These are phyloP conservation scores for Raffaelea deltoideospora DNA, from an alignment of 2,329 filamentous ascomycete genomes.

Conservation along the genomic window DNA sequence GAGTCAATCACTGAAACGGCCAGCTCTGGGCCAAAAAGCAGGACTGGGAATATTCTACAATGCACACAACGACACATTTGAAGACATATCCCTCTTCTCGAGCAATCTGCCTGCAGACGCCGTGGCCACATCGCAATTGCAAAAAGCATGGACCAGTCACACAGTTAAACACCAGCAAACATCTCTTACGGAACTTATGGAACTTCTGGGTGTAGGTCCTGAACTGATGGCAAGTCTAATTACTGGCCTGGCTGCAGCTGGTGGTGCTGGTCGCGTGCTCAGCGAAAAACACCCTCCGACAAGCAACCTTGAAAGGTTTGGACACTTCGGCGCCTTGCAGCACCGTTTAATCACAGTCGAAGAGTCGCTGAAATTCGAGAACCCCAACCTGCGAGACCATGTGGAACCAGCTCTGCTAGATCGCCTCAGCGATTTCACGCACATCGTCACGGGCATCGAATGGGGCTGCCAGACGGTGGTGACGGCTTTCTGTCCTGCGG, in stretches of 20 bases:
- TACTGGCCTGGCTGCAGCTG: slow-evolving; percentile 1
- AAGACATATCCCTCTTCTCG: slow-evolving; percentile 1
- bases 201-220: background rate
- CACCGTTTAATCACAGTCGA: background rate
- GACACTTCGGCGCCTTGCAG: background rate
- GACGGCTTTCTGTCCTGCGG: background rate
- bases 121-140: background rate
- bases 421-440: background rate
- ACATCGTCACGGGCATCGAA: slow-evolving; percentile 1
- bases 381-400: background rate
- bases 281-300: background rate
- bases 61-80: slow-evolving; percentile 5
- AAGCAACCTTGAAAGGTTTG: background rate
- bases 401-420: background rate
- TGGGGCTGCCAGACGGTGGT: slow-evolving; percentile 3
- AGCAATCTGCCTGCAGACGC: background rate
- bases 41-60: slow-evolving; percentile 4
- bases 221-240: slow-evolving; percentile 1
- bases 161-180: background rate
- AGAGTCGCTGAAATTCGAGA: background rate
- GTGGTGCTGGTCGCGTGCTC: background rate
- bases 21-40: slow-evolving; percentile 4
- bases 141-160: background rate
- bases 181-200: background rate
- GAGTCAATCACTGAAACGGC: background rate